phyloP scores from a whole-genome alignment of 345 rosid species.

The Pseudoturritis turrita region DNA sequence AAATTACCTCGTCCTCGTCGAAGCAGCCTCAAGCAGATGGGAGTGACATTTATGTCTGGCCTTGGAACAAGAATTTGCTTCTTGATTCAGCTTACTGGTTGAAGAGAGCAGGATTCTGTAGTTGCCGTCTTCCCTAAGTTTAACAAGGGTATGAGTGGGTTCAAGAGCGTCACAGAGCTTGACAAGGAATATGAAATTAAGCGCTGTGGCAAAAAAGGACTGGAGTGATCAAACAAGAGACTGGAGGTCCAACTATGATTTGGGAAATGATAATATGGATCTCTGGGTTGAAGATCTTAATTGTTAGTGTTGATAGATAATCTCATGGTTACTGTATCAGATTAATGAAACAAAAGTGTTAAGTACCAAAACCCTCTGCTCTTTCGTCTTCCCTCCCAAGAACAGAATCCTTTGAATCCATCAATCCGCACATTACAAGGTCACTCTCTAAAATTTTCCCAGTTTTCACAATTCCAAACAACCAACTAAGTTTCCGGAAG shows the following conservation, averaged over 20 bases:
- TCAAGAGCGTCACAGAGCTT: conserved; percentile 46
- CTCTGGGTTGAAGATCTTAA: no score
- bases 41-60: conserved; percentile 60
- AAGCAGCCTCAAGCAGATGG: conserved; percentile 20
- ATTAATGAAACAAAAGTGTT: no score
- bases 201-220: conserved; percentile 46
- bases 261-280: no score
- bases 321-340: no score
- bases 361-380: not conserved
- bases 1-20: not conserved
- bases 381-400: not conserved
- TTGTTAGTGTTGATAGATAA: no score
- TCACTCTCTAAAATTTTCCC: not conserved
- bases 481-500: not conserved
- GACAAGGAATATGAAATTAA: conserved; percentile 52
- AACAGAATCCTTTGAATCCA: not conserved
- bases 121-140: conserved; percentile 53
- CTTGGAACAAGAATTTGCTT: conserved; percentile 44
- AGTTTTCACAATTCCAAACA: conserved; percentile 12
- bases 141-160: conserved; percentile 55
- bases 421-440: not conserved
- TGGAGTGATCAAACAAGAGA: conserved; percentile 37
- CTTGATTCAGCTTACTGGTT: conserved; percentile 52
- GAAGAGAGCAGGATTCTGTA: conserved; percentile 35
- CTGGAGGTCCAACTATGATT: conserved; percentile 42